phyloP scores from a whole-genome alignment of 768 basidiomycete species.

The Tephrocybe sp. region DNA sequence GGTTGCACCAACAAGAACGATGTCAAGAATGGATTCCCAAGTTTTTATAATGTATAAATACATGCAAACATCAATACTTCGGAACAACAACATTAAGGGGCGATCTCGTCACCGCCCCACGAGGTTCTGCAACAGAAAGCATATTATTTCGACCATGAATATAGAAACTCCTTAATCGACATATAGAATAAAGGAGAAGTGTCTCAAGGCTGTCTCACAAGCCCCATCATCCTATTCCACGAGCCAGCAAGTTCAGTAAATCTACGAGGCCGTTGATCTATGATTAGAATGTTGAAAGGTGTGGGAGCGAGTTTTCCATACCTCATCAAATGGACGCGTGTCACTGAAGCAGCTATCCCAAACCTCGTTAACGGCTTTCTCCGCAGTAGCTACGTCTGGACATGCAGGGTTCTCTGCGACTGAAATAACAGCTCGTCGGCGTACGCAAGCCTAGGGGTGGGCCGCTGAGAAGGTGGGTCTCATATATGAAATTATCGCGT shows the following conservation, averaged over 20 bases:
- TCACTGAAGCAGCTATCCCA: constrained; percentile 97
- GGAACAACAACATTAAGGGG: constrained; percentile 11
- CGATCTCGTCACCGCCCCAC: background rate
- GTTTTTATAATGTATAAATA: constrained; percentile 32
- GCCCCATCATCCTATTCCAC: background rate
- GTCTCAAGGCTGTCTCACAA: too few species aligned
- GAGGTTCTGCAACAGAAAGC: background rate
- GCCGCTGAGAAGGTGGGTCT: background rate
- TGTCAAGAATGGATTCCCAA: constrained; percentile 1
- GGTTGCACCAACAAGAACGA: constrained; percentile 8
- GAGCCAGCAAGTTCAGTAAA: constrained; percentile 18
- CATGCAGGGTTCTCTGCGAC: constrained; percentile 82
- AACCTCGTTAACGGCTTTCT: constrained; percentile 91
- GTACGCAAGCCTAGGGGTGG: constrained; percentile 74
- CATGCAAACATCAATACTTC: constrained; percentile 19
- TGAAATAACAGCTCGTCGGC: constrained; percentile 81
- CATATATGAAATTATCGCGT: constrained; percentile 4
- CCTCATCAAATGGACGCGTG: constrained; percentile 97
- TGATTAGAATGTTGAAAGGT: constrained; percentile 6
- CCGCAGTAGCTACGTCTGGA: constrained; percentile 72
- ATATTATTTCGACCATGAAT: background rate
- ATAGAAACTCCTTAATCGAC: background rate
- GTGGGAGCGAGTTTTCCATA: constrained; percentile 27
- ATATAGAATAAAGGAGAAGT: background rate
- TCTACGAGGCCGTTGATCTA: constrained; percentile 9